These are phyloP conservation scores for Euphrasia confusa DNA, from an alignment of 257 asterid genomes.

Conservation along the genomic window DNA sequence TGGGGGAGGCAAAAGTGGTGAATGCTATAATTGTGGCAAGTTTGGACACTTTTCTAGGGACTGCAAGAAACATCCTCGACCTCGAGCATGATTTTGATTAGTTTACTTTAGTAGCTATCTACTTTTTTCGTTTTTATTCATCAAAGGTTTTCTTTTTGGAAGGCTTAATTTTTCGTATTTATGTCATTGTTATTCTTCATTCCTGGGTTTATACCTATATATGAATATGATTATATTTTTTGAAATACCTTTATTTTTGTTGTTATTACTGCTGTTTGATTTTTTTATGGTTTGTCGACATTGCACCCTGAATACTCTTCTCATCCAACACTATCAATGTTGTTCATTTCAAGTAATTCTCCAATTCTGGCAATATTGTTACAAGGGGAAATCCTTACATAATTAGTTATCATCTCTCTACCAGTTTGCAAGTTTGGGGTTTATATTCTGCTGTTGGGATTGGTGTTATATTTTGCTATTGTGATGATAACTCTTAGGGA, in stretches of 20 bases:
- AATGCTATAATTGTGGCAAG: conserved; percentile 66
- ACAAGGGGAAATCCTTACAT: too few species aligned
- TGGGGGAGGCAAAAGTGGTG: conserved; percentile 32
- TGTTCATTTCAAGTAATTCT: too few species aligned
- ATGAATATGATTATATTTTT: not conserved
- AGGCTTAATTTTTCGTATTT: conserved; percentile 21
- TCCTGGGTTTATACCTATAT: conserved; percentile 1
- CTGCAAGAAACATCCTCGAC: conserved; percentile 34
- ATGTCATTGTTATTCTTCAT: conserved; percentile 11
- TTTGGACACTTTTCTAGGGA: conserved; percentile 77
- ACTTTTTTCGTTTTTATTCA: conserved; percentile 2
- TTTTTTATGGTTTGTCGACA: conserved; percentile 23
- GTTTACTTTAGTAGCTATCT: not conserved
- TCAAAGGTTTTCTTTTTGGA: conserved; percentile 20
- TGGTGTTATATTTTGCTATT: too few species aligned
- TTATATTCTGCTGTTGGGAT: too few species aligned
- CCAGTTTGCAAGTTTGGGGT: too few species aligned
- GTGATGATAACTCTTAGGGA: too few species aligned
- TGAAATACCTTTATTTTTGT: conserved; percentile 10
- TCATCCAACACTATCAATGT: too few species aligned
- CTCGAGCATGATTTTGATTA: conserved; percentile 14
- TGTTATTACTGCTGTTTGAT: not conserved
- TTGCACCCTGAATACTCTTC: too few species aligned
- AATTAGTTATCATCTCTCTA: too few species aligned
- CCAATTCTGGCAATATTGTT: too few species aligned